Conservation (phyloP, 805 yeast species). For the Cyberlindnera xishuangbannaensis region DNA sequence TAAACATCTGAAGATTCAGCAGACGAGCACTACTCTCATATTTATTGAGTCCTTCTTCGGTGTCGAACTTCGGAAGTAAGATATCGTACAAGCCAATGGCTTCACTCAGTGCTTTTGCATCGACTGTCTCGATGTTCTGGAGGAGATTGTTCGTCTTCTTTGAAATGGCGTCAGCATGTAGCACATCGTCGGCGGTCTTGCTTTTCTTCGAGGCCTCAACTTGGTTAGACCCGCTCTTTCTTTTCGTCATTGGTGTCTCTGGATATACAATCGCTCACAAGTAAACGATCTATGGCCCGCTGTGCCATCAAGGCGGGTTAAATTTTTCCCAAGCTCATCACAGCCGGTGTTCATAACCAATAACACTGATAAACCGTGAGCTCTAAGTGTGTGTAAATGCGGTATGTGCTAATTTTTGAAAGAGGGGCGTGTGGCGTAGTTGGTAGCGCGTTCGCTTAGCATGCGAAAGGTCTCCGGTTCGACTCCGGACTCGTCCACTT, state of each 20-base stretch:
- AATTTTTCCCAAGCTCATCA: too few relatives aligned
- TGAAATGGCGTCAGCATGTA: constrained; percentile 15
- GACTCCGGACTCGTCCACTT: constrained; percentile 69
- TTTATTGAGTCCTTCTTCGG: constrained; percentile 15
- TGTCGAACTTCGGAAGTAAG: constrained; percentile 15
- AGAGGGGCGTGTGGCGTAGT: constrained; percentile 72
- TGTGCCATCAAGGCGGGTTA: neutral
- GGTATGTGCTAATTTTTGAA: neutral
- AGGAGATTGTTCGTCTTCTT: constrained; percentile 8
- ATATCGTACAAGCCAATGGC: constrained; percentile 18
- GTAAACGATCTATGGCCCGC: neutral
- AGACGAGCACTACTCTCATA: constrained; percentile 19
- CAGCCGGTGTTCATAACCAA: constrained; percentile 3
- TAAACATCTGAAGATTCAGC: constrained; percentile 18
- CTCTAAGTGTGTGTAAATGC: too few relatives aligned
- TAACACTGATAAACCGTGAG: too few relatives aligned
- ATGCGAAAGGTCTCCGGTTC: constrained; percentile 77
- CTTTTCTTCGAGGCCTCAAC: constrained; percentile 3
- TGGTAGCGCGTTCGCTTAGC: constrained; percentile 80
- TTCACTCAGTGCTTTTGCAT: constrained; percentile 5
- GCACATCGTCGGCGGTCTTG: constrained; percentile 1
- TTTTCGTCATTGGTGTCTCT: constrained; percentile 4
- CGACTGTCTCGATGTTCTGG: constrained; percentile 5
- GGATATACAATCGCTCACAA: neutral
- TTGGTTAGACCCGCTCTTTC: neutral